Evolutionary conservation across 352 stramenopile species (phyloP).

Genomic region (Phytopythium sindhum): DNA sequence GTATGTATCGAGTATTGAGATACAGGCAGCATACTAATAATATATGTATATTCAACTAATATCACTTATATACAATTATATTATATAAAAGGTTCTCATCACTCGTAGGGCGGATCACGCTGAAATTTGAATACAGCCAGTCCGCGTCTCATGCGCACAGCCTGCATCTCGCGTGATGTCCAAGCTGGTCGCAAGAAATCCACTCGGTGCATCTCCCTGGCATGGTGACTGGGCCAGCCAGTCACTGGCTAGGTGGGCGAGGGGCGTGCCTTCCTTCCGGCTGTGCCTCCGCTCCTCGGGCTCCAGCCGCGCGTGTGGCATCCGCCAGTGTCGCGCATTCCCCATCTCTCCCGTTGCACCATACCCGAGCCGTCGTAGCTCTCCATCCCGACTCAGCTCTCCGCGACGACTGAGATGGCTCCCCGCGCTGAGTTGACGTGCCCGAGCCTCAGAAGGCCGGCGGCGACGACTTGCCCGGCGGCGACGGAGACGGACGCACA

Average conservation of each 20-base stretch:
- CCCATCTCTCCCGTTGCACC: not conserved
- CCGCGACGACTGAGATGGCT: not conserved
- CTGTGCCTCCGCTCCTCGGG: not conserved
- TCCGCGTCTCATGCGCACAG: not conserved
- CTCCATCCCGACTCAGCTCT: not conserved
- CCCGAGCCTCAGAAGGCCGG: not conserved
- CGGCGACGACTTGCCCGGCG: not conserved
- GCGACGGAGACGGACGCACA: not conserved
- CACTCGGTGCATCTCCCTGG: conserved; percentile 1
- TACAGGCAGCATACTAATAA: too few relatives aligned
- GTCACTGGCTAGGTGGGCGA: too few relatives aligned
- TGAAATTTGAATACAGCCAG: conserved; percentile 2
- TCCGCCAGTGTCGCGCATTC: not conserved
- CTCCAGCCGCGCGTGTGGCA: not conserved
- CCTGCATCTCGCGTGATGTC: not conserved
- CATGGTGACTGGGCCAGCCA: conserved; percentile 5
- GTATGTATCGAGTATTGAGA: too few relatives aligned
- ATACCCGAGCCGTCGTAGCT: not conserved
- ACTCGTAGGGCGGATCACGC: not conserved
- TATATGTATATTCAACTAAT: not conserved
- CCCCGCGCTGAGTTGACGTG: not conserved
- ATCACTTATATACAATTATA: not conserved
- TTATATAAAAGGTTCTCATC: not conserved
- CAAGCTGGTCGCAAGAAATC: not conserved
- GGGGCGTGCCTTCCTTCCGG: too few relatives aligned